These are phyloP conservation scores for Syncephalastrum contaminatum DNA, from an alignment of 371 early-diverging fungal genomes.

Conservation along the genomic window DNA sequence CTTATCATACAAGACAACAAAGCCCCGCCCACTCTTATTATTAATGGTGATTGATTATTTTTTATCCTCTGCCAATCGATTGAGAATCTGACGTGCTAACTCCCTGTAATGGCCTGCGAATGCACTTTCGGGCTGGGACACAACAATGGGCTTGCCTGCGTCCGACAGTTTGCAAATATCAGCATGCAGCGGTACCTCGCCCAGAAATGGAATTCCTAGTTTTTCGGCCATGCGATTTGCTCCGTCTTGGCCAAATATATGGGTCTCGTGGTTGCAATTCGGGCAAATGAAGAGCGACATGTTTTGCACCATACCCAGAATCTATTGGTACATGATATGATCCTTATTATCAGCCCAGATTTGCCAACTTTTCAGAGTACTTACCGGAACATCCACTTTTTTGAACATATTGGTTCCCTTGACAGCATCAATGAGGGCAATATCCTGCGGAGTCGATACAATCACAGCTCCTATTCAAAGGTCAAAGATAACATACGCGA, in stretches of 20 bases:
- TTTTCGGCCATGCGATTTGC: constrained; percentile 61
- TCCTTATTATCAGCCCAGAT: neutral
- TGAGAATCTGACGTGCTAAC: neutral
- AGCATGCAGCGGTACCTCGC: constrained; percentile 78
- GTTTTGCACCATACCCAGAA: constrained; percentile 88
- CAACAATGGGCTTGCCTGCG: constrained; percentile 75
- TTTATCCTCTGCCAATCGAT: neutral
- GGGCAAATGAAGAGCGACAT: constrained; percentile 87
- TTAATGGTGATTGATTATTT: neutral
- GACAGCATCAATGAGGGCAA: constrained; percentile 80
- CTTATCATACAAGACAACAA: neutral
- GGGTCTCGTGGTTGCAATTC: constrained; percentile 73
- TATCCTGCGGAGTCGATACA: constrained; percentile 90
- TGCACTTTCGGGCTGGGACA: constrained; percentile 64
- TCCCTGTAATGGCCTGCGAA: constrained; percentile 55
- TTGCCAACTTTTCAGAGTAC: constrained; percentile 14
- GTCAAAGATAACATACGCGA: neutral
- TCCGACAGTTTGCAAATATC: constrained; percentile 76
- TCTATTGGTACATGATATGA: constrained; percentile 41
- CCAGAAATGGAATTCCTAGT: constrained; percentile 66
- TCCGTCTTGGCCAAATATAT: constrained; percentile 80
- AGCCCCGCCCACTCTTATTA: neutral
- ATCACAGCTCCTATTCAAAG: constrained; percentile 68
- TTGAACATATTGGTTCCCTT: constrained; percentile 85
- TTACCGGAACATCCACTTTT: constrained; percentile 81